Conservation (phyloP, 2,329 filamentous ascomycete species). For the Podosphaera fusca region DNA sequence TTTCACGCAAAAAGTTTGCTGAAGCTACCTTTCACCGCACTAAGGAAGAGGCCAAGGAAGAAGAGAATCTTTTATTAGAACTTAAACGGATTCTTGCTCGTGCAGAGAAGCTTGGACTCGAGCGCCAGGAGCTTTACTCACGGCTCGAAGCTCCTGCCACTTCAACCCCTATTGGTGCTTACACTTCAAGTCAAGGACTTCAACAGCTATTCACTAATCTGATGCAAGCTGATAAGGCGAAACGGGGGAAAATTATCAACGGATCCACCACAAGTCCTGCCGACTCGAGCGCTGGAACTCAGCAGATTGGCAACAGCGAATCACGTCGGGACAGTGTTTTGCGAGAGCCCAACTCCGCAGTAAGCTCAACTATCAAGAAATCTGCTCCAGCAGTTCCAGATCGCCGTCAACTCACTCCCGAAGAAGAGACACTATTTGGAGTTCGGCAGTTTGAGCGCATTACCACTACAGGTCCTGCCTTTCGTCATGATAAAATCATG, state of each 20-base stretch:
- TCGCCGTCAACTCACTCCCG: conserved; percentile 46
- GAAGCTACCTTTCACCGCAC: conserved; percentile 56
- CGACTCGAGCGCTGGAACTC: conserved; percentile 14
- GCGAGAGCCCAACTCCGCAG: conserved; percentile 13
- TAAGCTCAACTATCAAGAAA: conserved; percentile 18
- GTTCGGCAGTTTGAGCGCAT: conserved; percentile 71
- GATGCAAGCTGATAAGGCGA: conserved; percentile 61
- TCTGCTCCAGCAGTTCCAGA: conserved; percentile 20
- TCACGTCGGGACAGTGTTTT: conserved; percentile 17
- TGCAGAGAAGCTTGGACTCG: conserved; percentile 66
- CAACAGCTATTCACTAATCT: conserved; percentile 63
- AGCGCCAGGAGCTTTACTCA: conserved; percentile 67
- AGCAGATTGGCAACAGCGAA: conserved; percentile 16
- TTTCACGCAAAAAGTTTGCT: conserved; percentile 63
- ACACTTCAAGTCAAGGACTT: conserved; percentile 62
- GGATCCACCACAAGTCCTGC: conserved; percentile 29
- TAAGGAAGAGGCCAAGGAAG: conserved; percentile 74
- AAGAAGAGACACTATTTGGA: conserved; percentile 61
- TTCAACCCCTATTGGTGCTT: conserved; percentile 45
- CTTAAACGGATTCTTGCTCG: conserved; percentile 77
- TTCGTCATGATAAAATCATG: conserved; percentile 64
- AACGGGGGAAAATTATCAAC: conserved; percentile 50
- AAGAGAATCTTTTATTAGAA: conserved; percentile 72
- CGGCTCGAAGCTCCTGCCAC: conserved; percentile 63
- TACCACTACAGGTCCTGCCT: conserved; percentile 55